These are phyloP conservation scores for Termitomyces sp. DNA, from an alignment of 768 basidiomycete genomes.

Conservation along the genomic window DNA sequence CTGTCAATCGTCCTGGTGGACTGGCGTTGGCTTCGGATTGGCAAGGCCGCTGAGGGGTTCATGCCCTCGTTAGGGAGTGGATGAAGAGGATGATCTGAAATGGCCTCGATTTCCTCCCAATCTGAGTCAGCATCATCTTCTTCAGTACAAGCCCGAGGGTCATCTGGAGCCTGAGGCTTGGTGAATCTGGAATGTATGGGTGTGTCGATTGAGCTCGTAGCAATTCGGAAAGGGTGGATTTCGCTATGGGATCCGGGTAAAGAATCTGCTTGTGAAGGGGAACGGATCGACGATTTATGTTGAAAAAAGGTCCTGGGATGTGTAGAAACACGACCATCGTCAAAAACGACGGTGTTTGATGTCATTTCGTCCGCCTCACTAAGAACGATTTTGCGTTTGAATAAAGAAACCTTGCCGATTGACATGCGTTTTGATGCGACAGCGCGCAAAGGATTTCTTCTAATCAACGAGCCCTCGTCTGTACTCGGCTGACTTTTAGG, in stretches of 20 bases:
- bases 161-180: background rate
- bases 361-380: background rate
- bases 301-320: slow-evolving; percentile 7
- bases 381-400: slow-evolving; percentile 2
- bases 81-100: slow-evolving; percentile 9
- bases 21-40: slow-evolving; percentile 1
- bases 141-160: background rate
- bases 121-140: slow-evolving; percentile 13
- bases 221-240: background rate
- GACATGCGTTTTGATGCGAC: background rate
- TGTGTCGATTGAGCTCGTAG: background rate
- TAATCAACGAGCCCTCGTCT: background rate
- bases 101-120: slow-evolving; percentile 16
- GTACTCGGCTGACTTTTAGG: background rate
- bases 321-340: slow-evolving; percentile 6
- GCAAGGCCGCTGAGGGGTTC: slow-evolving; percentile 4
- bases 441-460: background rate
- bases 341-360: background rate
- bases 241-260: background rate
- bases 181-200: background rate
- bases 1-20: background rate
- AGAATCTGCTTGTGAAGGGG: background rate
- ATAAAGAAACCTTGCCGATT: slow-evolving; percentile 8
- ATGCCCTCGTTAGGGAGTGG: slow-evolving; percentile 11
- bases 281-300: background rate